Evolutionary conservation across 2,329 filamentous ascomycete genomes (phyloP), one percentile per base, ranked within the genome.

Genomic region (Pseudogymnoascus sp.): DNA sequence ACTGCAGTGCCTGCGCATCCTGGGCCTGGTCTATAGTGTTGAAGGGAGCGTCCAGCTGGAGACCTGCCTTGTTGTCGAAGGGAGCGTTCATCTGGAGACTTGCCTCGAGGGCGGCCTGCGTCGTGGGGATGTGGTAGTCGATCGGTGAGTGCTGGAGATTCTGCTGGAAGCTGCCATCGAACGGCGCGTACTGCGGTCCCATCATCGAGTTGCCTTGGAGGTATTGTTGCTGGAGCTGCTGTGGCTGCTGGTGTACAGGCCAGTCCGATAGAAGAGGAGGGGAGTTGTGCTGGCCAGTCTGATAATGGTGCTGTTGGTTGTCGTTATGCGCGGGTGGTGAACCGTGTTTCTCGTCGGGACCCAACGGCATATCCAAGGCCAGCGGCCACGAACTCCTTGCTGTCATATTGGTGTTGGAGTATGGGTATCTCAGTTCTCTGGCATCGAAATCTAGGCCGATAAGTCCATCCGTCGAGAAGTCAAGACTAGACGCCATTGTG

Each of bases 391-490:
- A 72, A 53, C 70, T 68, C 23, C 72, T 71, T 70, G 73, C 70
- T 68, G 71, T 71, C 72, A 75, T 75, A 64, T 75, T 76, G 67
- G 74, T 76, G 69, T 74, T 78, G 78, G 77, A 78, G 75, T 78
- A 79, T 67, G 81, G 79, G 72, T 83, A 83, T 73, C 80, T 68
- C 63, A 70, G 80, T 69, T 83, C 79, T 76, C 81, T 79, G 71
- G 80, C 80, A 74, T 87, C 82, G 76, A 81, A 87, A 68, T 79
- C 80, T 72, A 87, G 78, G 73, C 87, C 84, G 73, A 87, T 73
- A 72, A 87, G 80, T 73, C 79, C 82, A 75, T 87, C 83, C 77
- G 82, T 81, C 76, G 82, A 82, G 78, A 83, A 87, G 73, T 86
- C 82, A 78, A 83, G 81, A 76, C 73, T 73, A 67, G 73, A 73